Conservation (phyloP, 2,329 filamentous ascomycete species). For the Alternaria triticimaculans region DNA sequence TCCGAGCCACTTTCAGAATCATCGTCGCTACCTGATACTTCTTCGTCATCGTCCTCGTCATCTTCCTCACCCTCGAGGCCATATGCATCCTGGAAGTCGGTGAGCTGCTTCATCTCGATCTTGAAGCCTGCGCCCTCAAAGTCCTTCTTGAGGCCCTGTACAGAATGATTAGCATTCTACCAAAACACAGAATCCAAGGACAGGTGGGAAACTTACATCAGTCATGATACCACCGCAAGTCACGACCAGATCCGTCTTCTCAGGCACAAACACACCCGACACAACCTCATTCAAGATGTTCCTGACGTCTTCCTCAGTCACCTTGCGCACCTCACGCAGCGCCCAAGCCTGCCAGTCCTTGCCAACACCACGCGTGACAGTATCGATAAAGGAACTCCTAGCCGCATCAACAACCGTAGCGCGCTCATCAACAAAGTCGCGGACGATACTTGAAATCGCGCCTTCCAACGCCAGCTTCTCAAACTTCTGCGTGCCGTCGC, state of each 20-base stretch:
- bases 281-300: slow-evolving; percentile 76
- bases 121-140: slow-evolving; percentile 80
- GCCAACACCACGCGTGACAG: slow-evolving; percentile 77
- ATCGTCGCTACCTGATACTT: slow-evolving; percentile 59
- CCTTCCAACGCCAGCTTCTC: slow-evolving; percentile 86
- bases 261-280: slow-evolving; percentile 78
- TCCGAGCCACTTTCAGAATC: slow-evolving; percentile 32
- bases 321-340: slow-evolving; percentile 76
- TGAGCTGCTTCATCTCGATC: slow-evolving; percentile 74
- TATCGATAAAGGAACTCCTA: slow-evolving; percentile 79
- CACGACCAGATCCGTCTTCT: slow-evolving; percentile 82
- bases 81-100: slow-evolving; percentile 88
- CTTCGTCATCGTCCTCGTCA: slow-evolving; percentile 65
- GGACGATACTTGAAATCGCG: slow-evolving; percentile 87
- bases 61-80: slow-evolving; percentile 72
- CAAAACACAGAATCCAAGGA: neutral
- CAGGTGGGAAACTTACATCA: slow-evolving; percentile 66
- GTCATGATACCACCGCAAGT: slow-evolving; percentile 86
- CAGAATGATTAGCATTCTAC: neutral
- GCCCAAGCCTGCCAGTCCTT: slow-evolving; percentile 80
- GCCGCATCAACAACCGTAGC: slow-evolving; percentile 84
- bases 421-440: slow-evolving; percentile 85
- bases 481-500: slow-evolving; percentile 72
- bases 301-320: slow-evolving; percentile 78
- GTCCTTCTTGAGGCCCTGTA: slow-evolving; percentile 74